Evolutionary conservation across 139 green algal genomes (phyloP), one percentile per base, ranked within the genome.

Genomic region (Chlorella vulgaris): DNA sequence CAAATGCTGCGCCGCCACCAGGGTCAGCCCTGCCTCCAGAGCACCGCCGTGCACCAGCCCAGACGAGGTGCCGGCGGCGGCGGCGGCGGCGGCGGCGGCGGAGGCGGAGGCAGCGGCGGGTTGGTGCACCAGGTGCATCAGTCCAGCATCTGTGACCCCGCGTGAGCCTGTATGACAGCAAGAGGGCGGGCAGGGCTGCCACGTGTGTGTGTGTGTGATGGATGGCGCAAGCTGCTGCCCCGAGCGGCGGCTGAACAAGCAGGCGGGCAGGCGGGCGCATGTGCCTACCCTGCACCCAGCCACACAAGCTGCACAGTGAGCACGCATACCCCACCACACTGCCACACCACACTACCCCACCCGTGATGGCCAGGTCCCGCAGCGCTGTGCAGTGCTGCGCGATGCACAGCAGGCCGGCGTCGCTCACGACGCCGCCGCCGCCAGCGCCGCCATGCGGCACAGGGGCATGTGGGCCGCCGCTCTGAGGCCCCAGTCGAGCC

Each of bases 131-230:
- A 83, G 77, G 35, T 35, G 36, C 29, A 28, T 26, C 42, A 83
- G 29, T 4, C 77, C 77, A 15, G 77, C 51, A 26, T 83, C 77
- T 13, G 77, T 83, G 22, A 83, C 66, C 19, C n/a, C 43, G 26
- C 65, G 65, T 7, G 35, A 76, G 65, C 77, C 77, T 82, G 62
- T 42, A 36, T n/a, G n/a, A n/a, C n/a, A n/a, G n/a, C 0, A 26
- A 33, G 43, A 22, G 24, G 50, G 24, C 22, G 31, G 7, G 29
- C 15, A 29, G 43, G 1, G n/a, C 19, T 10, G 63, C 33, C n/a
- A n/a, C n/a, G n/a, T n/a, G n/a, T n/a, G n/a, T 28, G 35, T 22
- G 7, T 5, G 67, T 7, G 26, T n/a, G n/a, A n/a, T n/a, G n/a
- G n/a, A n/a, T n/a, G n/a, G n/a, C n/a, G n/a, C n/a, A n/a, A n/a